Base-by-base conservation (phyloP, 2,329 filamentous ascomycete genomes). In the Bretziella fagacearum region DNA sequence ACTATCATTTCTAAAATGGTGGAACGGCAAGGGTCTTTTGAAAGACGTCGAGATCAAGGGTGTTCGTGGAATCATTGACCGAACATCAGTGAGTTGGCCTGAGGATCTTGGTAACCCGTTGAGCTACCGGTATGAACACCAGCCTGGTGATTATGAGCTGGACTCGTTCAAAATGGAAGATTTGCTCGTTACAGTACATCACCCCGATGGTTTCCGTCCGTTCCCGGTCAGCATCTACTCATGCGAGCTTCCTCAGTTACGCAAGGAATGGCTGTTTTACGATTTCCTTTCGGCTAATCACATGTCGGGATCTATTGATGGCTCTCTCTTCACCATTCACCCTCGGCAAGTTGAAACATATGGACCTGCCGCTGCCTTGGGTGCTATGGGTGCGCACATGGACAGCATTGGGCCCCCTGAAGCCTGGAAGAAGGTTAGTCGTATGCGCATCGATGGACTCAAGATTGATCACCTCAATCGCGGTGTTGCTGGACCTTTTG, bases 201-300 rank as follows among this genome's bases (percentile, higher is more conserved):
- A 98, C 58, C 89, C 91, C 0, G 73, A 77, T 47, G 79, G 78
- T 43, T 96, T 98, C 66, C 76, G 91, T n/a, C 91, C 91, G 0
- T 98, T 93, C 60, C 81, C 86, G 0, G 79, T 94, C 54, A 95
- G 87, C 65, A 93, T 98, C 52, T 98, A 84, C 65, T 91, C 85
- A 5, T 95, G 89, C 61, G 89, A 96, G 57, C 72, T 98, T 32
- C 89, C 91, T 1, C 82, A 91, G 56, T 66, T 98, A 40, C 77
- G 91, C 45, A 96, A 95, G 58, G 89, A 93, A 57, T 98, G 86
- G 83, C 70, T 98, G 0, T 95, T 96, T 61, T 98, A 98, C 65
- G 91, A 98, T 61, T 93, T 98, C 55, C 65, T 98, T 23, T 91
- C 84, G 0, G 91, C 91, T 15, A 95, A 84, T 58, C 89, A 91